A percentile compares a stretch with the other conserved stretches of the same genome.
phyloP scores from a whole-genome alignment of 768 basidiomycete genomes.

The Boletus edulis region DNA sequence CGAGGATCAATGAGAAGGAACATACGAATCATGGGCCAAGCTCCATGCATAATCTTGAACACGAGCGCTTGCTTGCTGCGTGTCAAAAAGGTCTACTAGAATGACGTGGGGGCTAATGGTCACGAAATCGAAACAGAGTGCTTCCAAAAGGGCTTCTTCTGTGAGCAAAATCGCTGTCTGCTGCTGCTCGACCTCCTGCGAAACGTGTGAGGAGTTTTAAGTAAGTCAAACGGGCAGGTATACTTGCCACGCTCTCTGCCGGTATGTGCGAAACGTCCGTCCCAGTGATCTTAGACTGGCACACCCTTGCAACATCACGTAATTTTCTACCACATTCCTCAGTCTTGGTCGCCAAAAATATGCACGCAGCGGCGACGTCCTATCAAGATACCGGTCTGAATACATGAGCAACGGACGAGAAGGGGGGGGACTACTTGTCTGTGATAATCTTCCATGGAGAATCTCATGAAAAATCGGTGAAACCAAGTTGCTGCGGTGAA shows the following conservation, averaged over 20 bases:
- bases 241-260: constrained; percentile 62
- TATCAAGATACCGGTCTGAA: constrained; percentile 28
- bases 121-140: constrained; percentile 83
- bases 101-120: constrained; percentile 75
- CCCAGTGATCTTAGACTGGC: constrained; percentile 62
- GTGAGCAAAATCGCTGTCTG: constrained; percentile 66
- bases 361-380: constrained; percentile 84
- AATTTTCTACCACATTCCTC: constrained; percentile 87
- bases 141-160: constrained; percentile 78
- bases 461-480: constrained; percentile 88
- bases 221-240: background rate
- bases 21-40: constrained; percentile 83
- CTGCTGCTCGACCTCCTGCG: constrained; percentile 72
- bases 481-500: constrained; percentile 90
- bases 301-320: constrained; percentile 78
- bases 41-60: constrained; percentile 83
- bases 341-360: constrained; percentile 89
- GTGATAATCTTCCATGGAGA: constrained; percentile 81
- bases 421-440: constrained; percentile 47
- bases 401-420: constrained; percentile 2
- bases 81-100: constrained; percentile 69
- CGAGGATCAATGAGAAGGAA: constrained; percentile 12
- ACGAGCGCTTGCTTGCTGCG: constrained; percentile 42
- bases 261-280: constrained; percentile 54
- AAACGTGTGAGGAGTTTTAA: constrained; percentile 1